Base-by-base conservation (phyloP, 208 protist genomes). In the Trypanosoma congolense region DNA sequence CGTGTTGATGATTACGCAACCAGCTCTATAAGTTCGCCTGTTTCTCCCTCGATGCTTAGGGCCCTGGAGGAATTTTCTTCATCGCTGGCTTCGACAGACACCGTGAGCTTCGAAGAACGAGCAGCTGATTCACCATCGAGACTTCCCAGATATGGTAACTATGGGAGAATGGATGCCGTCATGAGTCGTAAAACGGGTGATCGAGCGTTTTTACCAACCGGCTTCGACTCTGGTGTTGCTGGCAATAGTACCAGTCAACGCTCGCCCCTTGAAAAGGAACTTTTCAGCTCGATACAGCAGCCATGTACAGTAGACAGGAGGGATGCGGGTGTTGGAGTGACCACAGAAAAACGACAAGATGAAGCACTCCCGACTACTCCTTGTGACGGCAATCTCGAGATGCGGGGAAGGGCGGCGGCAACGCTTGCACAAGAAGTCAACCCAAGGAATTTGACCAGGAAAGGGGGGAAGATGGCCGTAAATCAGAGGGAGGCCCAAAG, bases 41-140 rank as follows among this genome's bases (percentile, higher is more conserved):
- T 65, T 3, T 54, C 43, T 0, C 51, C 48, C 4, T 24, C 36
- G 16, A 33, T 56, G 22, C 12, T 53, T 24, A 40, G 38, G 26
- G 30, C 43, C n/a, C 18, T 52, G 24, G 59, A 46, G 16, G 59
- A 65, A 22, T 25, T 57, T 36, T 29, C 51, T 16, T 36, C 50
- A 26, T 56, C 59, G 30, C 48, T 44, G 0, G 50, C 48, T 22
- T 28, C 30, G 25, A 10, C 31, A 19, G 29, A 21, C 9, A 6
- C 38, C 4, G 50, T 45, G 19, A 2, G 52, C 10, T 24, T 24
- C 2, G 30, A 38, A 0, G 21, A 16, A 6, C n/a, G n/a, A 28
- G 18, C 2, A 31, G 24, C n/a, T 57, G 21, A n/a, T 28, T 31
- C n/a, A n/a, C n/a, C n/a, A n/a, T n/a, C n/a, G n/a, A n/a, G n/a